Conservation (phyloP, 257 asterid species). For the Verbascum thapsus region DNA sequence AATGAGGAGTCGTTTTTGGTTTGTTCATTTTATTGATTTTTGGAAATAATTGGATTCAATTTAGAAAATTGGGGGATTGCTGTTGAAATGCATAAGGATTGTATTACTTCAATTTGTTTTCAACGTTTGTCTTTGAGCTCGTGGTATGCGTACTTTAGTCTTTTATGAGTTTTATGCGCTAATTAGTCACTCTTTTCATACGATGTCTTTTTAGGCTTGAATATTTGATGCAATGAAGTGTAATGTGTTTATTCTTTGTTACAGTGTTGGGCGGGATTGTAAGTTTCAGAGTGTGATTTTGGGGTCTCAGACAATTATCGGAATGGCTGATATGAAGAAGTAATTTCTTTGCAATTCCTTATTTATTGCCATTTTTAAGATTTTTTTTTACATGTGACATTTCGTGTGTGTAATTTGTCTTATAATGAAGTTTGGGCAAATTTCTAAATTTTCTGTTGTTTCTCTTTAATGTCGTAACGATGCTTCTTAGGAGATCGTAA, state of each 20-base stretch:
- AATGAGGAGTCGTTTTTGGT: not conserved
- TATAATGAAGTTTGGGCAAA: not conserved
- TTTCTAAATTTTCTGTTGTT: not conserved
- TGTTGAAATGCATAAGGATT: slow-evolving; percentile 1
- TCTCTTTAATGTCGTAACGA: not conserved
- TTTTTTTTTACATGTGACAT: not conserved
- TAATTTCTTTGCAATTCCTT: not conserved
- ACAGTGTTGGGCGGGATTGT: slow-evolving; percentile 25
- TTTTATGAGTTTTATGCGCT: slow-evolving; percentile 1
- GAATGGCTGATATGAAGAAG: slow-evolving; percentile 30
- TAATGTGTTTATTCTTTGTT: slow-evolving; percentile 24
- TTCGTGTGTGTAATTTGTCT: not conserved
- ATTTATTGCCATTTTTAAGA: slow-evolving; percentile 1
- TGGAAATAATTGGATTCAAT: not conserved
- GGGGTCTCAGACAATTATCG: slow-evolving; percentile 23
- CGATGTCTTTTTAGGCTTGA: slow-evolving; percentile 3
- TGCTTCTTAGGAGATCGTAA: slow-evolving; percentile 4
- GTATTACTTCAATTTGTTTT: too few relatives aligned
- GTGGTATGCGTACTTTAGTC: not conserved
- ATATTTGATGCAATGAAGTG: slow-evolving; percentile 16
- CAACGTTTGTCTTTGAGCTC: too few relatives aligned
- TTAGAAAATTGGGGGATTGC: not conserved
- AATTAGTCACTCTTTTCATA: not conserved
- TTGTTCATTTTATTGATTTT: not conserved
- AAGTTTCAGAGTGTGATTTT: not conserved